Evolutionary conservation across 305 asterid species (phyloP), one percentile per base, ranked within the genome.

Genomic region (Caryopteris hybrid): DNA sequence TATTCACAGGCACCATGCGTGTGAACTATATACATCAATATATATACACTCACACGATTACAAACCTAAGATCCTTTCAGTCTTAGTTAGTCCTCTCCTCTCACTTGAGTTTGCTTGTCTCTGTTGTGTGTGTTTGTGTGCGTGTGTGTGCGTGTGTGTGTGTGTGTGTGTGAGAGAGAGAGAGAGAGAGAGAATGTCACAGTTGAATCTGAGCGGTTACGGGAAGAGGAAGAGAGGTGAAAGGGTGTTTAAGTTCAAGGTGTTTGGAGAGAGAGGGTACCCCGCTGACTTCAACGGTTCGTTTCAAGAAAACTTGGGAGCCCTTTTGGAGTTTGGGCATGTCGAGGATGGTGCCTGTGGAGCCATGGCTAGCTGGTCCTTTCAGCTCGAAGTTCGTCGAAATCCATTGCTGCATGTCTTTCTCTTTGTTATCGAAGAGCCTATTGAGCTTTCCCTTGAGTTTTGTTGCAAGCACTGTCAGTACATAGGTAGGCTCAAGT

Each of bases 351-450:
- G 87, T 25, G 66, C 55, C 10, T 78, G 84, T 16, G 91, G 88
- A 10, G 72, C 80, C 12, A 68, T 73, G 81, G 29, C 84, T 0
- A 79, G 81, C 50, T 94, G 97, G 99, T 94, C 97, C 1, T 94
- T 94, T 55, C 95, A 91, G 71, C 90, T 94, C 4, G 96, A 94
- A 69, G 87, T 88, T 45, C 83, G 87, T 33, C 91, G 95, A 5
- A 92, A 93, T 41, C 96, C 97, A 2, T 67, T 80, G 36, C 57
- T 86, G 61, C 80, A 87, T 62, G 61, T 87, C 7, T 73, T 83
- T 54, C 77, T 94, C 33, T 72, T 88, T 66, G 96, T 94, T 13
- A 87, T 91, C 12, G 96, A 94, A 61, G 97, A 94, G 81, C 94
- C 95, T 9, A 62, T 84, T 62, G 89, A 89, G 58, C 48, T 86